A percentile compares a stretch with the other conserved stretches of the same genome.
These are phyloP conservation scores for Penicillium soppii DNA, from an alignment of 495 filamentous ascomycete genomes.

Conservation along the genomic window DNA sequence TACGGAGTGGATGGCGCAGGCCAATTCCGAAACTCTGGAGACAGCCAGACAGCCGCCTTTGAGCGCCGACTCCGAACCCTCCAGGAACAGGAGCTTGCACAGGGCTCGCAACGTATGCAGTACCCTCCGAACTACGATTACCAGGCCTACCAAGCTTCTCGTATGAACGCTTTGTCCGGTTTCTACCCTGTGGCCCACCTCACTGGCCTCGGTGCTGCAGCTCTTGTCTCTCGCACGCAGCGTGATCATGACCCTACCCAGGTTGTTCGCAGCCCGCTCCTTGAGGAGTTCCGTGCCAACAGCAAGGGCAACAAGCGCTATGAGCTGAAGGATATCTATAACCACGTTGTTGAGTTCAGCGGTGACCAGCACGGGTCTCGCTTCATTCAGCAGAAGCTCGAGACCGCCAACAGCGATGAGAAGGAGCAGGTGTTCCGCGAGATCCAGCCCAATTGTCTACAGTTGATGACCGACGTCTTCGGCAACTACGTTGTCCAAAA, in stretches of 20 bases:
- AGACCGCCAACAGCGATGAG: slow-evolving; percentile 94
- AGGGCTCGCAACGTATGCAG: slow-evolving; percentile 36
- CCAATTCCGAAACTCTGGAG: slow-evolving; percentile 44
- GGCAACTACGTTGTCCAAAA: slow-evolving; percentile 99
- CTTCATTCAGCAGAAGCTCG: slow-evolving; percentile 93
- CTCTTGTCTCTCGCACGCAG: slow-evolving; percentile 48
- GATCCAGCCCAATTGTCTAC: slow-evolving; percentile 76
- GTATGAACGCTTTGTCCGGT: slow-evolving; percentile 38
- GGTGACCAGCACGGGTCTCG: slow-evolving; percentile 95
- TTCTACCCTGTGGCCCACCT: slow-evolving; percentile 30
- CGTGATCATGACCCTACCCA: slow-evolving; percentile 66
- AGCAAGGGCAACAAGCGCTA: slow-evolving; percentile 76
- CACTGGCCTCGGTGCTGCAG: slow-evolving; percentile 22
- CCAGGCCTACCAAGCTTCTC: slow-evolving; percentile 32
- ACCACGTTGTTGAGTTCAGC: slow-evolving; percentile 89
- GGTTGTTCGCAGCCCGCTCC: slow-evolving; percentile 64
- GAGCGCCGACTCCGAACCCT: slow-evolving; percentile 50
- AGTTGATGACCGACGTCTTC: slow-evolving; percentile 94
- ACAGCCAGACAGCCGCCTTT: slow-evolving; percentile 40
- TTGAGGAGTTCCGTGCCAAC: slow-evolving; percentile 78
- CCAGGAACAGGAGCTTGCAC: slow-evolving; percentile 49
- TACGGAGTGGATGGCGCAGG: slow-evolving; percentile 44
- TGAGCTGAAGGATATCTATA: slow-evolving; percentile 89
- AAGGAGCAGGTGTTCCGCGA: slow-evolving; percentile 93
- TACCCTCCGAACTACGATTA: slow-evolving; percentile 42